Percentiles rank a stretch among this genome's conserved stretches.
Evolutionary conservation across 495 filamentous ascomycete species (phyloP).

Genomic region (Sporormia fimetaria): DNA sequence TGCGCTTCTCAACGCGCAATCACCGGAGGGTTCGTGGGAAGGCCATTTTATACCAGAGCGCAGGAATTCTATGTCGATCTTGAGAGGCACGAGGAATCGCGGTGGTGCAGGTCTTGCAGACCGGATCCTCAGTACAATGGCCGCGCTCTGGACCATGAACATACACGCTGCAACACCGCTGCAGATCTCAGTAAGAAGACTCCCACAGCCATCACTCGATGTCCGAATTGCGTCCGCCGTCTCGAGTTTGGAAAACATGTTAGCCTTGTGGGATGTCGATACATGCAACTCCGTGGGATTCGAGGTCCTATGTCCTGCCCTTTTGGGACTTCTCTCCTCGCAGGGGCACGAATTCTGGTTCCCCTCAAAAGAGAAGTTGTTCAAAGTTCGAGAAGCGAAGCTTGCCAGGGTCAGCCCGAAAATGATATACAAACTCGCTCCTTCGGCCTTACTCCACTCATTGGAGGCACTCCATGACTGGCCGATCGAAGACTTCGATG

Average conservation of each 20-base stretch:
- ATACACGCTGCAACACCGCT: too few species aligned
- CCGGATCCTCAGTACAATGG: conserved; percentile 32
- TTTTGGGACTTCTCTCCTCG: conserved; percentile 21
- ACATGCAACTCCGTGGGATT: conserved; percentile 37
- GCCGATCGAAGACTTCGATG: conserved; percentile 37
- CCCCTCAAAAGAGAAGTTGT: conserved; percentile 13
- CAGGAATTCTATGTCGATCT: too few species aligned
- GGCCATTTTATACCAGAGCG: too few species aligned
- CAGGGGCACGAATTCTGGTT: conserved; percentile 23
- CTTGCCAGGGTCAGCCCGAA: conserved; percentile 25
- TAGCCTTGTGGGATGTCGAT: conserved; percentile 27
- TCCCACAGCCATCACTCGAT: neutral
- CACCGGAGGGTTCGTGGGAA: too few species aligned
- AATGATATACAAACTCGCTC: conserved; percentile 25
- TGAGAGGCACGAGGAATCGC: too few species aligned
- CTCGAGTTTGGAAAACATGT: conserved; percentile 13
- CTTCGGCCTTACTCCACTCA: conserved; percentile 33
- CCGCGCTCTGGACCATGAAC: conserved; percentile 27
- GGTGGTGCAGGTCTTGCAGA: conserved; percentile 30
- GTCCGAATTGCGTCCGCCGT: conserved; percentile 2
- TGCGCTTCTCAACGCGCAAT: too few species aligned
- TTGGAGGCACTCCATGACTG: conserved; percentile 39
- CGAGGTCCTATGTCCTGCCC: conserved; percentile 32
- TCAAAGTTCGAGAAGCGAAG: conserved; percentile 22
- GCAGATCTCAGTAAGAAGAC: too few species aligned